Evolutionary conservation across 768 basidiomycete species (phyloP).

Genomic region (Leccinum subtestaceum): DNA sequence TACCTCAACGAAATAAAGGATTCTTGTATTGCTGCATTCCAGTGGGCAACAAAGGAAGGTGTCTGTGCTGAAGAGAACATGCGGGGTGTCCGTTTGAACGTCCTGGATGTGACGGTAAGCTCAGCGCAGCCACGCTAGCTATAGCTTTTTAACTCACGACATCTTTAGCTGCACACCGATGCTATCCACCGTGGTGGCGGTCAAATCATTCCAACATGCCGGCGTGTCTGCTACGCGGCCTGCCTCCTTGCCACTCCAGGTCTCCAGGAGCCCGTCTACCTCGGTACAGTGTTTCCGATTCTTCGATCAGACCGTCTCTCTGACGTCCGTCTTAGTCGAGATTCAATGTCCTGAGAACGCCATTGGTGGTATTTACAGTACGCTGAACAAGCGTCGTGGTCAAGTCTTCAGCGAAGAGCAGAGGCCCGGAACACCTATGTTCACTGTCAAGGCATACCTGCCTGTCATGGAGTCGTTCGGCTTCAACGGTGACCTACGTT

Average conservation of each 20-base stretch:
- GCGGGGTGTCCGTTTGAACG: slow-evolving; percentile 96
- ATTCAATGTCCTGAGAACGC: slow-evolving; percentile 97
- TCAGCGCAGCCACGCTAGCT: slow-evolving; percentile 1
- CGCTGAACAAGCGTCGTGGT: slow-evolving; percentile 94
- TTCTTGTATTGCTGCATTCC: slow-evolving; percentile 98
- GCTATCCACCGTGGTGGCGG: slow-evolving; percentile 99
- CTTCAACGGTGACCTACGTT: slow-evolving; percentile 95
- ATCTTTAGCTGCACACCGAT: slow-evolving; percentile 84
- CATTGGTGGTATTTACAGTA: slow-evolving; percentile 95
- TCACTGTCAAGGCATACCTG: slow-evolving; percentile 96
- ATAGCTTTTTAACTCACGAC: background rate
- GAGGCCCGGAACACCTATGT: slow-evolving; percentile 96
- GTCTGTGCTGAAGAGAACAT: slow-evolving; percentile 96
- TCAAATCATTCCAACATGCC: slow-evolving; percentile 95
- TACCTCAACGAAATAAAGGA: slow-evolving; percentile 99
- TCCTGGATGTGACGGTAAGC: slow-evolving; percentile 90
- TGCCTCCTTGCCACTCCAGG: slow-evolving; percentile 87
- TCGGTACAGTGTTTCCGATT: slow-evolving; percentile 47
- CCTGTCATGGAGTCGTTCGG: slow-evolving; percentile 93
- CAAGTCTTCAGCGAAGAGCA: slow-evolving; percentile 99
- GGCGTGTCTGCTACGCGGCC: slow-evolving; percentile 95
- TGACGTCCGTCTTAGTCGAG: slow-evolving; percentile 59
- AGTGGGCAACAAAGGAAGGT: slow-evolving; percentile 99
- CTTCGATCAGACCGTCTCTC: background rate
- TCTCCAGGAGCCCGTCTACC: slow-evolving; percentile 96